phyloP scores from a whole-genome alignment of 176 grass and related monocot species.

The Olyra latifolia region DNA sequence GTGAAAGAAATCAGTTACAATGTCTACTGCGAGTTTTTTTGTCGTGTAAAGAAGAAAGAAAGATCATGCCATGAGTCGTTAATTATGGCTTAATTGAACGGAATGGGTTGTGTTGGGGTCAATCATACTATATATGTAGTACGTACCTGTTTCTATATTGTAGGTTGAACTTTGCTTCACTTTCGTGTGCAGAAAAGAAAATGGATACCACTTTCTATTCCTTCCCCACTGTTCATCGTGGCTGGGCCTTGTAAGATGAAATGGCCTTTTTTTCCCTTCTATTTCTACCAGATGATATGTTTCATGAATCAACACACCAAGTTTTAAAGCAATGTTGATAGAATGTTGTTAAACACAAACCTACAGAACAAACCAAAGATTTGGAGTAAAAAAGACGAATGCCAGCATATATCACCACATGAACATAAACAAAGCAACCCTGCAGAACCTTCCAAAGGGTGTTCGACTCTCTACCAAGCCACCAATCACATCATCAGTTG shows the following conservation, averaged over 20 bases:
- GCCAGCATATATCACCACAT: neutral
- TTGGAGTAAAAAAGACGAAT: neutral
- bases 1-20: neutral
- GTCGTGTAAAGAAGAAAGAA: neutral
- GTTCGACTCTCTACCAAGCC: neutral
- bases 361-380: neutral
- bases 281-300: neutral
- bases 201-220: neutral
- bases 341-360: neutral
- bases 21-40: neutral
- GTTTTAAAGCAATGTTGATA: neutral
- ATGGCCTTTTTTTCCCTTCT: neutral
- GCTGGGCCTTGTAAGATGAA: neutral
- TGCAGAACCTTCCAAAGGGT: neutral
- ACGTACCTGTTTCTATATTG: neutral
- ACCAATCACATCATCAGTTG: neutral
- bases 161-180: neutral
- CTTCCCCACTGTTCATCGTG: neutral
- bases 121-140: neutral
- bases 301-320: neutral
- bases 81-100: neutral
- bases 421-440: neutral
- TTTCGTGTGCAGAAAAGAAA: conserved; percentile 7
- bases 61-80: neutral
- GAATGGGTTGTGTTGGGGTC: neutral